These are phyloP conservation scores for Apiospora rasikravindrae DNA, from an alignment of 2,329 filamentous ascomycete species.

Conservation along the genomic window DNA sequence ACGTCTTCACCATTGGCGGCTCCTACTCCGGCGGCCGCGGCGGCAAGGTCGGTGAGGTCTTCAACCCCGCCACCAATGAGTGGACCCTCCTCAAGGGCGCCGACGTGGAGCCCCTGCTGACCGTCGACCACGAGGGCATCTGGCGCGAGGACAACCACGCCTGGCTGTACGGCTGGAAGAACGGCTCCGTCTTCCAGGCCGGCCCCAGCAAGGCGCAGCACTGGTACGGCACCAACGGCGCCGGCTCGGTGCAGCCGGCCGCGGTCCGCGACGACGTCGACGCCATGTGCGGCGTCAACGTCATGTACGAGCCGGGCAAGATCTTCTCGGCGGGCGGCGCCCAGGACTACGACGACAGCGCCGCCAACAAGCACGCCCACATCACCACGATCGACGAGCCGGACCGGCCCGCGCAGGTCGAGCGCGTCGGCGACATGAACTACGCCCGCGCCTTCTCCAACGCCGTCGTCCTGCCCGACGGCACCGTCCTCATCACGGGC, in stretches of 20 bases:
- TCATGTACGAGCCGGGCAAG: conserved; percentile 66
- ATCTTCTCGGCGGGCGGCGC: conserved; percentile 55
- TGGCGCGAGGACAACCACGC: conserved; percentile 53
- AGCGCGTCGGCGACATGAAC: conserved; percentile 31
- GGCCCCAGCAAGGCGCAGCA: conserved; percentile 60
- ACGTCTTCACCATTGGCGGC: conserved; percentile 56
- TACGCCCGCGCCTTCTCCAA: conserved; percentile 24
- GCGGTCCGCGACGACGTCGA: conserved; percentile 49
- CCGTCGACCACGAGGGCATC: conserved; percentile 31
- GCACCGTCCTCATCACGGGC: conserved; percentile 52
- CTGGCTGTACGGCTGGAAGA: conserved; percentile 55
- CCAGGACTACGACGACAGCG: conserved; percentile 44
- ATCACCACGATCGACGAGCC: conserved; percentile 50
- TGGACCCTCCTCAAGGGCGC: conserved; percentile 47
- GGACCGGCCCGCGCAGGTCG: conserved; percentile 30
- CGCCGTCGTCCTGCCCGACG: conserved; percentile 43
- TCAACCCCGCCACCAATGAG: conserved; percentile 41
- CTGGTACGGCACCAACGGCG: conserved; percentile 57
- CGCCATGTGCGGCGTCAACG: conserved; percentile 60
- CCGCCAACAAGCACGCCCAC: conserved; percentile 46
- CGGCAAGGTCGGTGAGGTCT: conserved; percentile 55
- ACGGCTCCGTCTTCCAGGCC: conserved; percentile 56
- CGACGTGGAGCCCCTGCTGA: conserved; percentile 48
- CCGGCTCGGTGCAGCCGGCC: conserved; percentile 47
- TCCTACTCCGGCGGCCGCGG: conserved; percentile 51